A percentile compares a stretch with the other conserved stretches of the same genome.
These are phyloP conservation scores for Paramarasmius palmivorus DNA, from an alignment of 1,284 basidiomycete species.

Conservation along the genomic window DNA sequence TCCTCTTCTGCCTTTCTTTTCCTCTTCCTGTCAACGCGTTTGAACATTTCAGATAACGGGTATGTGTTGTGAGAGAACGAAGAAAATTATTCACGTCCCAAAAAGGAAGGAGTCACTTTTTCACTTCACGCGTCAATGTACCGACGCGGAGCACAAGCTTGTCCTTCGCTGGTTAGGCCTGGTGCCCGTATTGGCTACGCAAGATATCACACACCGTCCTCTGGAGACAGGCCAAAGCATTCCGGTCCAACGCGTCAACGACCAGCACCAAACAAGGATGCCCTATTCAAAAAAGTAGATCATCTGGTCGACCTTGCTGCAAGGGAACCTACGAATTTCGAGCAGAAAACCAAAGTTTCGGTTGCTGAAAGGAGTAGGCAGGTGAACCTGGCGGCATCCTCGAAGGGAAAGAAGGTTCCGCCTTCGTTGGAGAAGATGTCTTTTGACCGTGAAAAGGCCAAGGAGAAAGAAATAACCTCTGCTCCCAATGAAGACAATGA, in stretches of 20 bases:
- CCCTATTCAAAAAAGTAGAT: neutral
- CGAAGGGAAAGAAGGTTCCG: neutral
- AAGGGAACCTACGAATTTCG: constrained; percentile 21
- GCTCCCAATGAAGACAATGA: constrained; percentile 14
- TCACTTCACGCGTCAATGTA: too few species aligned
- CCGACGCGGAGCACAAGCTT: too few species aligned
- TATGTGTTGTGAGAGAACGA: too few species aligned
- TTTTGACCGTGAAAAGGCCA: constrained; percentile 17
- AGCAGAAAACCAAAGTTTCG: constrained; percentile 22
- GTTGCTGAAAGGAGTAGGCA: constrained; percentile 9
- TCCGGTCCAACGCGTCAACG: too few species aligned
- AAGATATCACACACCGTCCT: too few species aligned
- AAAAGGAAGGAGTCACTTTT: too few species aligned
- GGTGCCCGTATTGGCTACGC: too few species aligned
- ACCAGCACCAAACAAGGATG: too few species aligned
- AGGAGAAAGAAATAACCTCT: constrained; percentile 9
- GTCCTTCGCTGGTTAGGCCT: too few species aligned
- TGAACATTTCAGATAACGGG: constrained; percentile 61
- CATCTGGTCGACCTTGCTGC: neutral
- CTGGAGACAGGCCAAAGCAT: too few species aligned
- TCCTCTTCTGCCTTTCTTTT: constrained; percentile 69
- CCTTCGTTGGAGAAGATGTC: constrained; percentile 20
- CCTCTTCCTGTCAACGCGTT: constrained; percentile 73
- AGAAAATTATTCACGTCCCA: too few species aligned
- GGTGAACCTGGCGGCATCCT: neutral